A percentile compares a stretch with the other conserved stretches of the same genome.
These are phyloP conservation scores for Geotrichum cucujoidarum DNA, from an alignment of 1,139 yeast genomes.

Conservation along the genomic window DNA sequence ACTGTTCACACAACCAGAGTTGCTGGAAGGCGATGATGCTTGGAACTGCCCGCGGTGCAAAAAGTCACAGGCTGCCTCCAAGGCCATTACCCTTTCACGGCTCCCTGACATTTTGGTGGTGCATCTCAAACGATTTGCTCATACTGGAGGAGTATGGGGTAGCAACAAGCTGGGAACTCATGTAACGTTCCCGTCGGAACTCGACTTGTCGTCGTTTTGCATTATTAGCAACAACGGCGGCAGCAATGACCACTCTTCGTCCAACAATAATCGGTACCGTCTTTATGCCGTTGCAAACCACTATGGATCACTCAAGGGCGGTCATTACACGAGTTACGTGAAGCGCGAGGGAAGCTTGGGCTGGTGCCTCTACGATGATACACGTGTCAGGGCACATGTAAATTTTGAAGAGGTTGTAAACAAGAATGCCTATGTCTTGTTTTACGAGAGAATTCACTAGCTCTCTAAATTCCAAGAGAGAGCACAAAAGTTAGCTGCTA, in stretches of 20 bases:
- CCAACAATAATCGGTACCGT: conserved; percentile 47
- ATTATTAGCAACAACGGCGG: conserved; percentile 14
- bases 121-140: conserved; percentile 74
- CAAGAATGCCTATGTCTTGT: conserved; percentile 72
- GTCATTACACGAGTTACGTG: conserved; percentile 88
- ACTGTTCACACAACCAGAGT: conserved; percentile 62
- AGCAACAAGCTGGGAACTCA: conserved; percentile 56
- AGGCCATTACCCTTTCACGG: conserved; percentile 63
- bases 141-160: conserved; percentile 37
- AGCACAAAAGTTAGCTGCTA: no score
- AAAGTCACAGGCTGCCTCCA: conserved; percentile 58
- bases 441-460: conserved; percentile 38
- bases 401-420: conserved; percentile 45
- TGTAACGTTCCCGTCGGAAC: conserved; percentile 51
- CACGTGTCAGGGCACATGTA: conserved; percentile 47
- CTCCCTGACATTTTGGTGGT: conserved; percentile 68
- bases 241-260: no score
- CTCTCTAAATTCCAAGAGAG: no score
- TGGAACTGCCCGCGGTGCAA: conserved; percentile 89
- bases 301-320: conserved; percentile 73
- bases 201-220: conserved; percentile 74
- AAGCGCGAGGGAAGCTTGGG: conserved; percentile 52
- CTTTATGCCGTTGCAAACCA: conserved; percentile 85
- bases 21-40: conserved; percentile 75
- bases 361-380: conserved; percentile 80